Evolutionary conservation across 208 protist species (phyloP), one percentile per base, ranked within the genome.

Genomic region (Borovskyia barvae): DNA sequence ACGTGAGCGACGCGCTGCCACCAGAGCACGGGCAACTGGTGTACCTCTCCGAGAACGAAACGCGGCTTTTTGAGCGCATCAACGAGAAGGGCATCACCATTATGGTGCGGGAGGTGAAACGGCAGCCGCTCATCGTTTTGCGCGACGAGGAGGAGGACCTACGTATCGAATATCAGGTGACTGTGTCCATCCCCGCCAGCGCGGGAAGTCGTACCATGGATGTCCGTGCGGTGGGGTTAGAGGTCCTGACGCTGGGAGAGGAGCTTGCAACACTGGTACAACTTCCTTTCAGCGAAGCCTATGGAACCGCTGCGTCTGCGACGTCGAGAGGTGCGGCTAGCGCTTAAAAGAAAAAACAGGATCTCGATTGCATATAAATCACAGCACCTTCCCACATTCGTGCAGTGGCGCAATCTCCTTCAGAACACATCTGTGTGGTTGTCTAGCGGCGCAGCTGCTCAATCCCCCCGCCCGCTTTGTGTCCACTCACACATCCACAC

Each of bases 21-120:
- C 60, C 90, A 1, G 90, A 93, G 49, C 73, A 84, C n/a, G 90
- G 90, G 8, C 85, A 95, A 67, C 64, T 95, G n/a, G 66, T 93
- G 12, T 95, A 95, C 69, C 70, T 93, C n/a, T 87, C 80, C 20
- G 85, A 95, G 60, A 91, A 93, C 57, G 80, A 87, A 50, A 82
- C 78, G 14, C 77, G 82, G 9, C 81, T 78, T 39, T 92, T 84
- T 45, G 90, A 95, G 69, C 61, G 63, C 6, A 45, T 77, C 0
- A 86, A 82, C 51, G 71, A 77, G 24, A 79, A 71, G 17, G 80
- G 84, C n/a, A 77, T 67, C 29, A 80, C 81, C 9, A 72, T 88
- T 22, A 75, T 76, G 19, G 81, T 88, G 45, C 75, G 58, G 29
- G 84, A 93, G 75, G 58, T 84, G 36, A 79, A 76, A 48, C 90